Conservation (phyloP, 2,329 filamentous ascomycete species). For the Ophiostoma ulmi region DNA sequence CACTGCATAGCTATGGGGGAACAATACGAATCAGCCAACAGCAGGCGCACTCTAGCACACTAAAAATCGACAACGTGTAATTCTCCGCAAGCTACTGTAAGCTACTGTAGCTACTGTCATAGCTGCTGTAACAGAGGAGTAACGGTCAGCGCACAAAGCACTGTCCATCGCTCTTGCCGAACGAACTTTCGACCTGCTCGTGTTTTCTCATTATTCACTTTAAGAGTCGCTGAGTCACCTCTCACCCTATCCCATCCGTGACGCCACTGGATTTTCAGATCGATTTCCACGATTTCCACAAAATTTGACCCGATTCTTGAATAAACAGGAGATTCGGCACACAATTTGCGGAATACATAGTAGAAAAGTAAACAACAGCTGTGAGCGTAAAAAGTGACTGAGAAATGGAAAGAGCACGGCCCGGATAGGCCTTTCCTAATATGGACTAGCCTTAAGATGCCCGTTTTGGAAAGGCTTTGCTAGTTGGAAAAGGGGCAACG, state of each 20-base stretch:
- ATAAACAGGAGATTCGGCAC: neutral
- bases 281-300: too few species aligned
- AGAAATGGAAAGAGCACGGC: neutral
- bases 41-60: neutral
- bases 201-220: neutral
- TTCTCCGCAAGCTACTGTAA: neutral
- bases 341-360: neutral
- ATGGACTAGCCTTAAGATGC: neutral
- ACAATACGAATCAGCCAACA: neutral
- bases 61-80: constrained; percentile 1
- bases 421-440: neutral
- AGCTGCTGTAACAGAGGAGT: neutral
- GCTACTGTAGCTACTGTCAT: neutral
- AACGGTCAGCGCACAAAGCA: neutral
- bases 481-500: constrained; percentile 5
- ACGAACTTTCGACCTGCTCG: neutral
- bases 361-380: neutral
- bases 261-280: too few species aligned
- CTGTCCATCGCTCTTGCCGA: constrained; percentile 13
- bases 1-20: neutral
- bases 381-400: neutral
- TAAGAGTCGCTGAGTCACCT: too few species aligned
- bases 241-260: too few species aligned
- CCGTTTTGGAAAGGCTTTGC: constrained; percentile 12
- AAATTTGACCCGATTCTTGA: too few species aligned